Base-by-base conservation (phyloP, 2,329 filamentous ascomycete genomes). In the Allantophomopsis cytisporea region DNA sequence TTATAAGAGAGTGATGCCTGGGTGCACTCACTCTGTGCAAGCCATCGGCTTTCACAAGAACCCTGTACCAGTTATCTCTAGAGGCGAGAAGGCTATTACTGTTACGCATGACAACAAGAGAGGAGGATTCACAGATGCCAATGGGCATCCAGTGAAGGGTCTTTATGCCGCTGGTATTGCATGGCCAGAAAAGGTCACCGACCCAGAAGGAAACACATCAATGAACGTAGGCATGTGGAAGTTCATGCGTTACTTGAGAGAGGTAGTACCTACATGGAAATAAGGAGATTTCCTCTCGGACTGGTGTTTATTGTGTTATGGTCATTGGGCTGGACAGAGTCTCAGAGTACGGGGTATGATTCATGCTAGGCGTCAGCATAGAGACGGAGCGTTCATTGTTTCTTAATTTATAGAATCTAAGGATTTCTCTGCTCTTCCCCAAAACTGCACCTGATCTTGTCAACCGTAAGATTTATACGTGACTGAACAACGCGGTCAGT, bases 121-220 rank as follows among this genome's bases (percentile, higher is more conserved):
- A 0, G 66, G 69, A 4, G 55, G 54, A 1, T 74, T 77, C 48
- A 66, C 73, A 36, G 50, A 55, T 13, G 55, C 52, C 3, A 51
- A 56, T 7, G 59, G 60, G 2, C 45, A 56, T 21, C 56, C 54
- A 18, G 53, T 77, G 15, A 66, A 64, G 2, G 71, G 72, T 0
- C 48, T 79, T 14, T 74, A 68, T 50, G 76, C 71, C 2, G 74
- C 73, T 0, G 76, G 76, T 0, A 80, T 80, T 47, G 75, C 74
- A 1, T 80, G 71, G 48, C 76, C 76, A 0, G 71, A 79, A 50
- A 60, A 63, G 17, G 73, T 78, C 5, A 64, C 65, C 7, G 76
- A 80, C 58, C 75, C 73, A 1, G 57, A 66, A 32, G 73, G 74
- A 0, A 78, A 77, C 52, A 68, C 73, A 7, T 74, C 79, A 55